These are phyloP conservation scores for Paratinospora sagittata DNA, from an alignment of 164 flowering plant species.

Conservation along the genomic window DNA sequence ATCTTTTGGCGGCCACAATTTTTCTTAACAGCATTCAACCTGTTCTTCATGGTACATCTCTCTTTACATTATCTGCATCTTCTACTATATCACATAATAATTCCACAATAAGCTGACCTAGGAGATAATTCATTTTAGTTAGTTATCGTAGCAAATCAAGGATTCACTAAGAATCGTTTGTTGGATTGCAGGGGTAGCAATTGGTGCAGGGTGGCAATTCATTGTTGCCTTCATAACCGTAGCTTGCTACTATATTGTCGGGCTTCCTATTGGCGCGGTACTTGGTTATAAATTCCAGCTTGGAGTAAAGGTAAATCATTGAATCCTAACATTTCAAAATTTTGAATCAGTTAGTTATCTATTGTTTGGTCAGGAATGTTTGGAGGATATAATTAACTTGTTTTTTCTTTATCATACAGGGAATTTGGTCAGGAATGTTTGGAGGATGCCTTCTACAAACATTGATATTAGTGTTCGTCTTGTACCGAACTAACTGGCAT, in stretches of 20 bases:
- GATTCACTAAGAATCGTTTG: neutral
- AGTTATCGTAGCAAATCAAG: neutral
- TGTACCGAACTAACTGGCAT: conserved; percentile 37
- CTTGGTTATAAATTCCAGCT: conserved; percentile 39
- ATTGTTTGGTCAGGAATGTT: too few species aligned
- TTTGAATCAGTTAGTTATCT: neutral
- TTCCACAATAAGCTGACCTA: too few species aligned
- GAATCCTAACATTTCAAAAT: neutral
- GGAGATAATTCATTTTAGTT: too few species aligned
- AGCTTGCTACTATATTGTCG: conserved; percentile 47
- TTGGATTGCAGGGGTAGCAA: conserved; percentile 43
- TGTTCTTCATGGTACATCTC: conserved; percentile 38
- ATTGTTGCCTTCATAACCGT: conserved; percentile 38
- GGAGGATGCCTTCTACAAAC: conserved; percentile 37
- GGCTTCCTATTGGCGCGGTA: conserved; percentile 43
- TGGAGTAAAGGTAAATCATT: conserved; percentile 21
- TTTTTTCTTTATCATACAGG: conserved; percentile 18
- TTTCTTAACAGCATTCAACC: conserved; percentile 47
- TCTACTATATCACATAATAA: neutral
- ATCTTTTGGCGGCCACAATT: conserved; percentile 40
- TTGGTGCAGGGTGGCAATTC: conserved; percentile 64
- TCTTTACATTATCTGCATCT: neutral
- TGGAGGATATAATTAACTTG: neutral
- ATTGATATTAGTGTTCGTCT: conserved; percentile 21
- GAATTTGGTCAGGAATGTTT: conserved; percentile 47